These are phyloP conservation scores for Cryptosporidium muris DNA, from an alignment of 169 alveolate species.

Conservation along the genomic window DNA sequence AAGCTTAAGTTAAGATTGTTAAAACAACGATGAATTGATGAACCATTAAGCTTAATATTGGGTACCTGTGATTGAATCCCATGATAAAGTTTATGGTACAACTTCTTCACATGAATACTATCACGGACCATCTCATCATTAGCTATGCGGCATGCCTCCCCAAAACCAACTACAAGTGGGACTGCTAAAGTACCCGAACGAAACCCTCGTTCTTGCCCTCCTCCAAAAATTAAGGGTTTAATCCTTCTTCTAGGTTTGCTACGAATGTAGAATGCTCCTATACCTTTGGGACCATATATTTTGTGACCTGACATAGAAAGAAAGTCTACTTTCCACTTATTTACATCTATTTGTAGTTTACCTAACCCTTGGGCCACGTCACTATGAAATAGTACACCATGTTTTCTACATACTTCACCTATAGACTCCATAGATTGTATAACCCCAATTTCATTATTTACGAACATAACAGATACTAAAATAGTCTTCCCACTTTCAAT, in stretches of 20 bases:
- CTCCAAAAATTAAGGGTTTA: conserved; percentile 95
- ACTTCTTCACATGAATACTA: conserved; percentile 82
- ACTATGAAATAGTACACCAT: conserved; percentile 92
- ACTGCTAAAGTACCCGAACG: conserved; percentile 95
- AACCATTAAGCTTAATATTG: conserved; percentile 74
- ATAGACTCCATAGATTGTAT: conserved; percentile 92
- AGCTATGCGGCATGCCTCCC: conserved; percentile 94
- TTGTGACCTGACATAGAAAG: conserved; percentile 96
- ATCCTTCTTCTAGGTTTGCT: conserved; percentile 94
- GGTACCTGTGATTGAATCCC: conserved; percentile 68
- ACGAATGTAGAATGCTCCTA: conserved; percentile 96
- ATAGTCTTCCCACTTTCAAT: conserved; percentile 93
- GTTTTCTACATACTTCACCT: conserved; percentile 92
- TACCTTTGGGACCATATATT: conserved; percentile 99
- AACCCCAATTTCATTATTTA: conserved; percentile 98
- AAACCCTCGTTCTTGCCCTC: conserved; percentile 98
- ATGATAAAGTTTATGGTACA: conserved; percentile 79
- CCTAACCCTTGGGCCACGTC: conserved; percentile 95
- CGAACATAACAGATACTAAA: conserved; percentile 91
- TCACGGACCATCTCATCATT: conserved; percentile 92
- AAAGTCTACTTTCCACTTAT: conserved; percentile 89
- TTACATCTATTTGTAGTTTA: conserved; percentile 92
- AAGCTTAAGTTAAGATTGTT: conserved; percentile 96
- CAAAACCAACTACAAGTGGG: conserved; percentile 94
- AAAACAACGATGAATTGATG: conserved; percentile 76